phyloP scores from a whole-genome alignment of 2,329 filamentous ascomycete genomes.

The Rhexocercosporidium sp. region DNA sequence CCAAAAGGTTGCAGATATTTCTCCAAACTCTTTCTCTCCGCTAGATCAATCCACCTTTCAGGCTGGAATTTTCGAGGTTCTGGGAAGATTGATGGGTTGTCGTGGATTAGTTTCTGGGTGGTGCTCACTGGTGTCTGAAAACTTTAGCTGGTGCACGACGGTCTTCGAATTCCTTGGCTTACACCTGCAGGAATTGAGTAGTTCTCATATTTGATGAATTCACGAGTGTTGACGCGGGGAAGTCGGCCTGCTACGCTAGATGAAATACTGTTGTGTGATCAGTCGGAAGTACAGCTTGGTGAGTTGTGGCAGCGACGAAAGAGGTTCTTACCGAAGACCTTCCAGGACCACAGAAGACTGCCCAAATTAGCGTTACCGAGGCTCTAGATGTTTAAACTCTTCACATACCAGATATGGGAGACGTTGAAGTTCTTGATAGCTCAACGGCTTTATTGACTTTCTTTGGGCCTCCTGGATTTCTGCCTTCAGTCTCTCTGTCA shows the following conservation, averaged over 20 bases:
- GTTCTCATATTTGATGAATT: conserved; percentile 22
- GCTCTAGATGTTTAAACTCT: not conserved
- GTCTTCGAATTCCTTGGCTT: not conserved
- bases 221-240: conserved; percentile 24
- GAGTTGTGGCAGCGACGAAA: no score
- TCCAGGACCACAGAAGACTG: conserved; percentile 16
- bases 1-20: conserved; percentile 26
- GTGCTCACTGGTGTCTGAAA: conserved; percentile 29
- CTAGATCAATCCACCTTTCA: conserved; percentile 25
- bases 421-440: conserved; percentile 32
- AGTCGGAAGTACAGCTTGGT: no score
- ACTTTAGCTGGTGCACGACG: not conserved
- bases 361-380: not conserved
- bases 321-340: not conserved
- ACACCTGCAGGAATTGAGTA: conserved; percentile 20
- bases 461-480: conserved; percentile 30
- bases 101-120: conserved; percentile 27
- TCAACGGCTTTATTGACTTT: conserved; percentile 10
- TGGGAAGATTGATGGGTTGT: conserved; percentile 27
- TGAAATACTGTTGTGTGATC: conserved; percentile 4
- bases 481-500: conserved; percentile 33
- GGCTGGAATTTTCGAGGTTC: conserved; percentile 26
- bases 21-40: conserved; percentile 24
- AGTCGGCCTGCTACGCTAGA: conserved; percentile 23
- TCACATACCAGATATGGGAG: conserved; percentile 29